Percentiles rank a stretch among this genome's conserved stretches.
phyloP scores from a whole-genome alignment of 2,329 filamentous ascomycete genomes.

The Neonectria neomacrospora region DNA sequence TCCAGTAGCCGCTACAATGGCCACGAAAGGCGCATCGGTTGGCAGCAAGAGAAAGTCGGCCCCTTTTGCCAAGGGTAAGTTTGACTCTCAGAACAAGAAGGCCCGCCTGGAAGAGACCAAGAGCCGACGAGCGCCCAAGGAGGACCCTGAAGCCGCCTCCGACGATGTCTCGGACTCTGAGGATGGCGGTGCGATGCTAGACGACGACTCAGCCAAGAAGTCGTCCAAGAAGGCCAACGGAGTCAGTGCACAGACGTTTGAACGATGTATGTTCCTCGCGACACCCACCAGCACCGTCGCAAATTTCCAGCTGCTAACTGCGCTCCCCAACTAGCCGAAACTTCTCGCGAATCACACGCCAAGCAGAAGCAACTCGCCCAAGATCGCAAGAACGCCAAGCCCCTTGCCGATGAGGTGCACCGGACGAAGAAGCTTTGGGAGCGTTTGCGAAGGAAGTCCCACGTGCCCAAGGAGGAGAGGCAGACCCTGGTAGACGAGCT shows the following conservation, averaged over 20 bases:
- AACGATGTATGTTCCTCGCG: slow-evolving; percentile 53
- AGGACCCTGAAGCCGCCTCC: slow-evolving; percentile 56
- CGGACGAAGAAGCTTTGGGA: slow-evolving; percentile 98
- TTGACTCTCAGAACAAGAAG: slow-evolving; percentile 62
- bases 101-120: slow-evolving; percentile 54
- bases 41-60: slow-evolving; percentile 69
- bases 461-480: slow-evolving; percentile 89
- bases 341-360: slow-evolving; percentile 85
- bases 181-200: slow-evolving; percentile 63
- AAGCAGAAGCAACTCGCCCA: slow-evolving; percentile 91
- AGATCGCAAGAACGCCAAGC: slow-evolving; percentile 92
- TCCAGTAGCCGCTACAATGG: slow-evolving; percentile 53
- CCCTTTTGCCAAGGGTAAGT: slow-evolving; percentile 55
- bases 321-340: slow-evolving; percentile 59
- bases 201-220: slow-evolving; percentile 53
- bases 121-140: slow-evolving; percentile 50
- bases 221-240: slow-evolving; percentile 47
- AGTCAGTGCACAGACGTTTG: slow-evolving; percentile 53
- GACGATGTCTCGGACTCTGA: slow-evolving; percentile 62
- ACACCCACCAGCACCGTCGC: background rate
- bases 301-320: slow-evolving; percentile 25
- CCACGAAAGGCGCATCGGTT: slow-evolving; percentile 57
- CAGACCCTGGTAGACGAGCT: slow-evolving; percentile 88
- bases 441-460: slow-evolving; percentile 88
- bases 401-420: slow-evolving; percentile 87